Percentiles rank a stretch among this genome's conserved stretches.
phyloP scores from a whole-genome alignment of 2,329 filamentous ascomycete species.

The Parastagonospora nodorum region DNA sequence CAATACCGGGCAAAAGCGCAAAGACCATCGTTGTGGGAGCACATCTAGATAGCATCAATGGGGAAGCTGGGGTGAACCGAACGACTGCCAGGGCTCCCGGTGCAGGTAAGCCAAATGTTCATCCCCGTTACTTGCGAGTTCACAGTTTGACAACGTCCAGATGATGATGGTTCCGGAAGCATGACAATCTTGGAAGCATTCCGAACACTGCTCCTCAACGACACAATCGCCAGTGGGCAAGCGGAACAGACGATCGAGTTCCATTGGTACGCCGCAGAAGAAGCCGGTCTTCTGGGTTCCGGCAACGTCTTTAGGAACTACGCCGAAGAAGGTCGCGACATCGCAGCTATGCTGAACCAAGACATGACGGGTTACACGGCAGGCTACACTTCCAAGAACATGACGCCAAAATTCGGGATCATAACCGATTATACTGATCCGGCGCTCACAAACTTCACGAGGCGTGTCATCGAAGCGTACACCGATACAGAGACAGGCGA shows the following conservation, averaged over 20 bases:
- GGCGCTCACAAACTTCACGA: constrained; percentile 83
- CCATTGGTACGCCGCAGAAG: constrained; percentile 92
- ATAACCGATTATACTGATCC: constrained; percentile 88
- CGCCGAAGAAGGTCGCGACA: constrained; percentile 69
- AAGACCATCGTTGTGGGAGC: constrained; percentile 86
- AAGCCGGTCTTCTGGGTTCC: constrained; percentile 82
- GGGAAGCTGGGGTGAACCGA: constrained; percentile 61
- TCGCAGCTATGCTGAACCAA: constrained; percentile 96
- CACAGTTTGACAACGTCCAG: constrained; percentile 68
- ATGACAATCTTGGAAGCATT: constrained; percentile 92
- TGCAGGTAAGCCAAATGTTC: constrained; percentile 56
- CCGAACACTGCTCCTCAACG: constrained; percentile 72
- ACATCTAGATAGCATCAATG: constrained; percentile 80
- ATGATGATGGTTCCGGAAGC: constrained; percentile 89
- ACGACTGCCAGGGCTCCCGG: constrained; percentile 77
- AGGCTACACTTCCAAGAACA: constrained; percentile 78
- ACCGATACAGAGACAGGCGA: constrained; percentile 83
- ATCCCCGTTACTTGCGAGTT: no score
- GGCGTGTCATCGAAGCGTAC: constrained; percentile 81
- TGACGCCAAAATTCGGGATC: constrained; percentile 83
- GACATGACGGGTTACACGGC: constrained; percentile 87
- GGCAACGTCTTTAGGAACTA: constrained; percentile 86
- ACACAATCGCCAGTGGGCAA: constrained; percentile 70
- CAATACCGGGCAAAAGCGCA: constrained; percentile 80
- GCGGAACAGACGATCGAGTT: constrained; percentile 88